Conservation (phyloP, 2,329 filamentous ascomycete species). For the Biscogniauxia sp. region DNA sequence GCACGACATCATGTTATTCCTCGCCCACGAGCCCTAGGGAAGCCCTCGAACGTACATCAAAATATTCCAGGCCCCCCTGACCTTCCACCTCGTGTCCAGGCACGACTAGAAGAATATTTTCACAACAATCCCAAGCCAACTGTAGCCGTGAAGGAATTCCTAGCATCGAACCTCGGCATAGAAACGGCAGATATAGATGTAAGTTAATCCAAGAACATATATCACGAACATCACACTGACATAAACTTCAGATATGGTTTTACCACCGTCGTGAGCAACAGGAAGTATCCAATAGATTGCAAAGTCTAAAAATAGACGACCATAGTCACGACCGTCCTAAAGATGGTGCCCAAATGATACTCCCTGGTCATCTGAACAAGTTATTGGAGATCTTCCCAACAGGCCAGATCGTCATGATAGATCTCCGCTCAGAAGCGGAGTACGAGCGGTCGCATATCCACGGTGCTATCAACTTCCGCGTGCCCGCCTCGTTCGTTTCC, state of each 20-base stretch:
- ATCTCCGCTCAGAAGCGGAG: conserved; percentile 45
- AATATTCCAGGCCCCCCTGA: conserved; percentile 42
- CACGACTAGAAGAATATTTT: conserved; percentile 53
- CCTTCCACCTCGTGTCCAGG: conserved; percentile 49
- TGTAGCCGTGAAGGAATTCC: conserved; percentile 49
- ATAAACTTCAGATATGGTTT: conserved; percentile 44
- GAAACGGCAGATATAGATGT: conserved; percentile 51
- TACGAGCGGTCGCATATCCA: conserved; percentile 52
- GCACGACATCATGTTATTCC: conserved; percentile 44
- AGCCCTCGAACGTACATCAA: conserved; percentile 34
- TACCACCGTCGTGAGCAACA: conserved; percentile 52
- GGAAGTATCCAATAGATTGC: conserved; percentile 43
- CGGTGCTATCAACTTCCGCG: conserved; percentile 51
- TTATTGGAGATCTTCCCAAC: conserved; percentile 50
- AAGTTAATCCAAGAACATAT: conserved; percentile 16
- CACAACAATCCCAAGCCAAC: conserved; percentile 46
- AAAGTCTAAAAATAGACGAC: conserved; percentile 42
- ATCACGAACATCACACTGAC: conserved; percentile 14
- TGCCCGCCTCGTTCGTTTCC: conserved; percentile 47
- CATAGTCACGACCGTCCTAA: conserved; percentile 27
- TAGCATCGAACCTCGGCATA: conserved; percentile 53
- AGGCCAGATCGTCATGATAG: conserved; percentile 46
- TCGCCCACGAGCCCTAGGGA: conserved; percentile 41
- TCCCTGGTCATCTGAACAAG: conserved; percentile 49
- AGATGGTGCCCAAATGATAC: conserved; percentile 45